A percentile compares a stretch with the other conserved stretches of the same genome.
phyloP scores from a whole-genome alignment of 208 protist genomes.

The Wallacemonas sp. region DNA sequence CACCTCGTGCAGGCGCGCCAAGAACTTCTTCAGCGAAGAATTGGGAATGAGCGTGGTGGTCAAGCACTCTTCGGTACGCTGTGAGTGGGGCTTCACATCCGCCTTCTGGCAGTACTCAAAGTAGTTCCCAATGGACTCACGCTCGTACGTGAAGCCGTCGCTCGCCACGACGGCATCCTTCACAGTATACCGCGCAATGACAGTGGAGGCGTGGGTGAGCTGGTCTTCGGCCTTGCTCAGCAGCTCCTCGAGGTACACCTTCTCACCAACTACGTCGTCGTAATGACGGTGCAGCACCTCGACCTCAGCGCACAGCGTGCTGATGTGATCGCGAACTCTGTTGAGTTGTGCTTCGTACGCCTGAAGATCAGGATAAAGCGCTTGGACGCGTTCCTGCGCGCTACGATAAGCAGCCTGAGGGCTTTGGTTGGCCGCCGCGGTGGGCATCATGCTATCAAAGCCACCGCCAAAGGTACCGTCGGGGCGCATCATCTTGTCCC shows the following conservation, averaged over 20 bases:
- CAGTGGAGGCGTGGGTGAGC: conserved; percentile 42
- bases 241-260: conserved; percentile 38
- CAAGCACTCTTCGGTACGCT: conserved; percentile 64
- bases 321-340: conserved; percentile 40
- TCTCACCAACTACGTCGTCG: conserved; percentile 56
- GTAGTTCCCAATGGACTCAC: conserved; percentile 77
- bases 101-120: conserved; percentile 47
- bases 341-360: conserved; percentile 44
- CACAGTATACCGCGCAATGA: conserved; percentile 76
- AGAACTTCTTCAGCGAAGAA: conserved; percentile 70
- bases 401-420: conserved; percentile 44
- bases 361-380: conserved; percentile 37
- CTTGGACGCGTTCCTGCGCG: conserved; percentile 28
- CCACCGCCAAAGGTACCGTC: conserved; percentile 14
- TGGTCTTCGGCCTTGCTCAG: conserved; percentile 47
- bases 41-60: conserved; percentile 78
- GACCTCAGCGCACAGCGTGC: conserved; percentile 32
- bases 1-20: conserved; percentile 60
- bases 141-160: conserved; percentile 92
- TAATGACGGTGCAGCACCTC: conserved; percentile 58
- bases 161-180: conserved; percentile 86
- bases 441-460: conserved; percentile 26
- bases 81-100: conserved; percentile 57
- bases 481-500: conserved; percentile 7
- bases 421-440: conserved; percentile 18